phyloP scores from a whole-genome alignment of 352 stramenopile genomes.

The Pythium aristosporum region DNA sequence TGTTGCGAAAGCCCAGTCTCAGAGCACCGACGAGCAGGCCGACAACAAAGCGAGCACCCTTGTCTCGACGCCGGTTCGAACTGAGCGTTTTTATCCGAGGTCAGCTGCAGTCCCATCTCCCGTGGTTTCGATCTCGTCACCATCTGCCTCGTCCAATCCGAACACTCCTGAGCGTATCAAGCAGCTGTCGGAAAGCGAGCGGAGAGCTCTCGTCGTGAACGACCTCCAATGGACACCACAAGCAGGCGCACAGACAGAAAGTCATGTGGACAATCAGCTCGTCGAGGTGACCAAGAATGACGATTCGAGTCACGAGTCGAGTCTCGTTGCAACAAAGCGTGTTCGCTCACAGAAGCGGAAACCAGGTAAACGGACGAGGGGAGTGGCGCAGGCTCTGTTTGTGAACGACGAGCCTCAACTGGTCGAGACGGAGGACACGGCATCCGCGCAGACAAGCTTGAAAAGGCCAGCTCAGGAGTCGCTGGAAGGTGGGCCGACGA shows the following conservation, averaged over 20 bases:
- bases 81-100: not conserved
- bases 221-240: constrained; percentile 58
- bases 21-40: not conserved
- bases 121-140: constrained; percentile 70
- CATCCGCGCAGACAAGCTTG: not conserved
- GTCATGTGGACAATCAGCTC: constrained; percentile 5
- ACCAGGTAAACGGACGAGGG: constrained; percentile 14
- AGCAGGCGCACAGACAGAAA: not conserved
- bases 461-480: constrained; percentile 1
- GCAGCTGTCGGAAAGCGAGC: constrained; percentile 10
- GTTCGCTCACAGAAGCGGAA: constrained; percentile 18
- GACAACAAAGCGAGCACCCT: not conserved
- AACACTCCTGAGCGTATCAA: constrained; percentile 52
- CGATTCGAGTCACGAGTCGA: not conserved
- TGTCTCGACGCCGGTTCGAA: constrained; percentile 15
- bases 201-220: constrained; percentile 23
- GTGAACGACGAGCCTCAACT: constrained; percentile 11
- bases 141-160: constrained; percentile 56
- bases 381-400: constrained; percentile 22
- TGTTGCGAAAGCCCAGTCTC: not conserved
- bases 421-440: not conserved
- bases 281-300: not conserved
- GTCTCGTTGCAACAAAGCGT: constrained; percentile 5
- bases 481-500: not conserved
- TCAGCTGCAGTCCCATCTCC: constrained; percentile 41